Percentiles rank a stretch among this genome's conserved stretches.
These are phyloP conservation scores for Lathyrus aphaca DNA, from an alignment of 306 rosid species.

Conservation along the genomic window DNA sequence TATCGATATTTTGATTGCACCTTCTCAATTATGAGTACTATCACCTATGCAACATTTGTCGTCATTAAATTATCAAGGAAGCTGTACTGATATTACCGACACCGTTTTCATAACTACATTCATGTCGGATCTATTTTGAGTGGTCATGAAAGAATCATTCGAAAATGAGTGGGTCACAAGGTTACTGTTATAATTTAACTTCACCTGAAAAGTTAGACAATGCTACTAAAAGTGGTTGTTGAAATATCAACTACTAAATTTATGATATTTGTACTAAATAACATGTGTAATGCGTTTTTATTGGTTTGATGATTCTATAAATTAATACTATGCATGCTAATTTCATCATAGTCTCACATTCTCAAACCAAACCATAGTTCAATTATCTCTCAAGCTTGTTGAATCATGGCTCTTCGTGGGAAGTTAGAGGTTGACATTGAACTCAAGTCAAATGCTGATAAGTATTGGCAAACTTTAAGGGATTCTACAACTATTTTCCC, in stretches of 20 bases:
- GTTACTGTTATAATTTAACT: neutral
- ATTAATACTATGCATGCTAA: neutral
- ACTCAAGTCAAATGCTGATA: constrained; percentile 41
- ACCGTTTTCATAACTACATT: no score
- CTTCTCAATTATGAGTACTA: no score
- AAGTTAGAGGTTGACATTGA: constrained; percentile 53
- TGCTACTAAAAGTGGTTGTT: constrained; percentile 35
- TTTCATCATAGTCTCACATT: neutral
- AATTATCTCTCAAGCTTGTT: neutral
- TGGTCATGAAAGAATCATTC: neutral
- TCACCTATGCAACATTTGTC: no score
- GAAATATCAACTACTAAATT: constrained; percentile 42
- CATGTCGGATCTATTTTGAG: neutral
- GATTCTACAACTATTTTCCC: constrained; percentile 43
- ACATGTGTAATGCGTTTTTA: neutral
- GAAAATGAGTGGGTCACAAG: neutral
- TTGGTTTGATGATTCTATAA: neutral
- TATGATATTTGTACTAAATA: constrained; percentile 33
- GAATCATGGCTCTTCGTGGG: constrained; percentile 44
- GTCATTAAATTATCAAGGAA: no score
- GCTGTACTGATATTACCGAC: no score
- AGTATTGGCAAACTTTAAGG: constrained; percentile 37
- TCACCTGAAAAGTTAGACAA: neutral
- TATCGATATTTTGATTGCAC: no score
- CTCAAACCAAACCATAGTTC: constrained; percentile 32